Evolutionary conservation across 805 yeast genomes (phyloP).

Genomic region (Yarrowia sp.): DNA sequence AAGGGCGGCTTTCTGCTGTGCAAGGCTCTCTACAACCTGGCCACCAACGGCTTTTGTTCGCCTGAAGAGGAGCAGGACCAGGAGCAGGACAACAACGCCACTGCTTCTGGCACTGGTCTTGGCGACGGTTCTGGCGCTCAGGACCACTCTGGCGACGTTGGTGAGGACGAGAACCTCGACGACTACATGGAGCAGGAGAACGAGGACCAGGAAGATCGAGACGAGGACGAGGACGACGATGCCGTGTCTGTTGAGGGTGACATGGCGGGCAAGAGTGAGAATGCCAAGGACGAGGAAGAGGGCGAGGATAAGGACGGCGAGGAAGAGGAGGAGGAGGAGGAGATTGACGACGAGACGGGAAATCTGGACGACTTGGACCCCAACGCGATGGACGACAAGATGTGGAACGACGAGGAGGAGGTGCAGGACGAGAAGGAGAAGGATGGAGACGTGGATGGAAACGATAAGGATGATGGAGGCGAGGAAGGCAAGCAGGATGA

Average conservation of each 20-base stretch:
- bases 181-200: constrained; percentile 77
- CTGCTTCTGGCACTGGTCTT: constrained; percentile 86
- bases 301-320: constrained; percentile 59
- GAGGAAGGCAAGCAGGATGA: constrained; percentile 47
- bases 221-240: constrained; percentile 57
- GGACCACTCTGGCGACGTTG: constrained; percentile 81
- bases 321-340: constrained; percentile 66
- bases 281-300: constrained; percentile 70
- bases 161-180: constrained; percentile 86
- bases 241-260: constrained; percentile 95
- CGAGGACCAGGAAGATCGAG: constrained; percentile 67
- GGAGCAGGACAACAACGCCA: constrained; percentile 63
- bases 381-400: constrained; percentile 92
- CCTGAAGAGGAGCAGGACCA: constrained; percentile 78
- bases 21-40: constrained; percentile 62
- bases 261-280: constrained; percentile 93
- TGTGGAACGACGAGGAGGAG: constrained; percentile 95
- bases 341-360: constrained; percentile 87
- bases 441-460: constrained; percentile 63
- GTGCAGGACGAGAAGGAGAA: constrained; percentile 81
- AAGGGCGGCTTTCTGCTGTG: constrained; percentile 68
- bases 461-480: constrained; percentile 53
- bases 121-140: constrained; percentile 94
- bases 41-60: constrained; percentile 88
- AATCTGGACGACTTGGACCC: constrained; percentile 91